These are phyloP conservation scores for Amaranthus tricolor DNA, from an alignment of 179 eudicot genomes.

Conservation along the genomic window DNA sequence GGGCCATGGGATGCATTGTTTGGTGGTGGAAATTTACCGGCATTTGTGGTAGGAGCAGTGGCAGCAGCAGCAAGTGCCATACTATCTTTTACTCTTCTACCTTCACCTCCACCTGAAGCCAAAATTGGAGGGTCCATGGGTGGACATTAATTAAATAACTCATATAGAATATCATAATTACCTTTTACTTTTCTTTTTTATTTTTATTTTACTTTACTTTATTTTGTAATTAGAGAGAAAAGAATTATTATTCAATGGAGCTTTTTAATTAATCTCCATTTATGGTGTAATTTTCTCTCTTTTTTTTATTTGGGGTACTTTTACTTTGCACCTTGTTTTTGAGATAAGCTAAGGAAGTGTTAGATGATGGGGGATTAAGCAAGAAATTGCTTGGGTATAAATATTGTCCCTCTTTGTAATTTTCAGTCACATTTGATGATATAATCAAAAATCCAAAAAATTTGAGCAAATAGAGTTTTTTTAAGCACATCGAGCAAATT, in stretches of 20 bases:
- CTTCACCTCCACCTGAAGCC: slow-evolving; percentile 60
- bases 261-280: slow-evolving; percentile 15
- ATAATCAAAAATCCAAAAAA: slow-evolving; percentile 12
- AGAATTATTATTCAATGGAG: slow-evolving; percentile 10
- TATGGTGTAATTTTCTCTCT: neutral
- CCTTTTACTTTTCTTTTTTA: neutral
- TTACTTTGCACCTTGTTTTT: slow-evolving; percentile 14
- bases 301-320: neutral
- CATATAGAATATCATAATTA: neutral
- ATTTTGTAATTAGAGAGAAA: neutral
- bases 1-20: slow-evolving; percentile 79
- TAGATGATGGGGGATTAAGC: slow-evolving; percentile 15
- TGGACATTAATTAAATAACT: slow-evolving; percentile 24
- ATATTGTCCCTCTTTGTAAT: slow-evolving; percentile 34
- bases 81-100: slow-evolving; percentile 62
- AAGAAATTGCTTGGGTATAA: slow-evolving; percentile 30
- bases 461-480: neutral
- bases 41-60: slow-evolving; percentile 68
- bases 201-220: neutral
- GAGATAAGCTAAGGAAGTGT: slow-evolving; percentile 11
- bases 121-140: slow-evolving; percentile 29
- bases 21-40: slow-evolving; percentile 88
- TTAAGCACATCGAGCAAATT: neutral
- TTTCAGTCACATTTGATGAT: slow-evolving; percentile 19
- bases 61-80: slow-evolving; percentile 61